Conservation (phyloP, 139 green algal species). For the Coelastrella sp. region DNA sequence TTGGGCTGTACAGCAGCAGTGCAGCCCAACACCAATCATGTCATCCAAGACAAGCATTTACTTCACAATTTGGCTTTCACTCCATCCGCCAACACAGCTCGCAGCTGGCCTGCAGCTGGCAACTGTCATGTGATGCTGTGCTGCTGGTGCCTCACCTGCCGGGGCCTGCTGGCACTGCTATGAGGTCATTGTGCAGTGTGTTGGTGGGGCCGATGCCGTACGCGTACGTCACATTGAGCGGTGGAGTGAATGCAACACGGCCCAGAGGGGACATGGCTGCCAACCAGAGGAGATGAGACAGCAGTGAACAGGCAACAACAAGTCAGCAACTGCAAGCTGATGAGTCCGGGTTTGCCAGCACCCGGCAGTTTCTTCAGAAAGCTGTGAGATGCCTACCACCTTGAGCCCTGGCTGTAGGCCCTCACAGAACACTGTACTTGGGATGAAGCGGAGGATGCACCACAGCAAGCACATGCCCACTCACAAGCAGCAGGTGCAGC, state of each 20-base stretch:
- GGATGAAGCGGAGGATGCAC: no score
- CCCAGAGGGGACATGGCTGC: slow-evolving; percentile 22
- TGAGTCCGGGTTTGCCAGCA: no score
- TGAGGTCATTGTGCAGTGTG: slow-evolving; percentile 7
- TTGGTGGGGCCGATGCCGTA: not conserved
- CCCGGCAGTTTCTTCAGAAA: no score
- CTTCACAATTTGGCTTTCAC: not conserved
- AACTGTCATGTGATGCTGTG: not conserved
- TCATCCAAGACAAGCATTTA: no score
- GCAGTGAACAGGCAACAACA: not conserved
- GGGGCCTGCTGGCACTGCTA: slow-evolving; percentile 29
- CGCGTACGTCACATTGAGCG: not conserved
- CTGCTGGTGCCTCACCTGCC: not conserved
- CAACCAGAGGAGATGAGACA: not conserved
- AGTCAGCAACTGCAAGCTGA: no score
- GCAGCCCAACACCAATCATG: no score
- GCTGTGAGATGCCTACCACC: no score
- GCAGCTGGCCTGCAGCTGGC: not conserved
- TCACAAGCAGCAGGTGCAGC: no score
- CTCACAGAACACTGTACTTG: no score
- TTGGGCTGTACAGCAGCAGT: no score
- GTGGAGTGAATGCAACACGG: slow-evolving; percentile 14
- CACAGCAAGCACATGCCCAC: no score
- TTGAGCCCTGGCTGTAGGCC: no score
- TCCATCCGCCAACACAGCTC: not conserved